Conservation (phyloP, 2,329 filamentous ascomycete genomes). For the Chaetomiaceae sp. region DNA sequence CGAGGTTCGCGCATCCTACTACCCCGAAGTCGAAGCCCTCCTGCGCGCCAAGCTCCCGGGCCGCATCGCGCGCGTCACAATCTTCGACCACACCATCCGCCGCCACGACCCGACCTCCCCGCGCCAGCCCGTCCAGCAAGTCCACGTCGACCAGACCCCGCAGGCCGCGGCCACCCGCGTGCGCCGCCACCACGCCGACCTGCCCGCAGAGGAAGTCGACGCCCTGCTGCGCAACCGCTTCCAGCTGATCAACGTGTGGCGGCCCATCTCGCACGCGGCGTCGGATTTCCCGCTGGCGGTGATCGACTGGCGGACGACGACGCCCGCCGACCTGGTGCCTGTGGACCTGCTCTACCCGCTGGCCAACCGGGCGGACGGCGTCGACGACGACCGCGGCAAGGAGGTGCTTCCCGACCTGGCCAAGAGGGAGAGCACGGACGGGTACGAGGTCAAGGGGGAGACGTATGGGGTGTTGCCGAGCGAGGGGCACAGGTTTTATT, state of each 20-base stretch:
- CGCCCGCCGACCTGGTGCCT: slow-evolving; percentile 53
- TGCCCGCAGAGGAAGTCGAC: slow-evolving; percentile 48
- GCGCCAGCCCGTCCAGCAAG: slow-evolving; percentile 61
- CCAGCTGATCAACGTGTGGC: slow-evolving; percentile 68
- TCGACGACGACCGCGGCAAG: slow-evolving; percentile 55
- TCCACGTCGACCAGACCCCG: slow-evolving; percentile 69
- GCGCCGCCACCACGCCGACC: slow-evolving; percentile 54
- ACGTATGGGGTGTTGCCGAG: slow-evolving; percentile 56
- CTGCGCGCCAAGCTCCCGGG: slow-evolving; percentile 46
- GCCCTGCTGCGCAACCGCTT: slow-evolving; percentile 53
- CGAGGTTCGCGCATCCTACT: slow-evolving; percentile 53
- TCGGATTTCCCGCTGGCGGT: slow-evolving; percentile 61
- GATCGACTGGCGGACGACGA: slow-evolving; percentile 57
- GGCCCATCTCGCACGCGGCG: slow-evolving; percentile 59
- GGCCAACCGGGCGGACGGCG: slow-evolving; percentile 32
- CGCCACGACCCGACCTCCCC: slow-evolving; percentile 48
- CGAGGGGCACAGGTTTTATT: slow-evolving; percentile 57
- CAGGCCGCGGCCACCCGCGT: slow-evolving; percentile 57
- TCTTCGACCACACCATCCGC: slow-evolving; percentile 70
- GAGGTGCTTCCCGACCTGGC: slow-evolving; percentile 49
- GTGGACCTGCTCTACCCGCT: slow-evolving; percentile 60
- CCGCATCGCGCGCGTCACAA: slow-evolving; percentile 41
- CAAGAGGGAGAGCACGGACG: slow-evolving; percentile 45
- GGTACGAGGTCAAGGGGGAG: slow-evolving; percentile 59
- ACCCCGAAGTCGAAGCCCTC: slow-evolving; percentile 55